phyloP scores from a whole-genome alignment of 2,329 filamentous ascomycete species.

The Phialophora verrucosa region DNA sequence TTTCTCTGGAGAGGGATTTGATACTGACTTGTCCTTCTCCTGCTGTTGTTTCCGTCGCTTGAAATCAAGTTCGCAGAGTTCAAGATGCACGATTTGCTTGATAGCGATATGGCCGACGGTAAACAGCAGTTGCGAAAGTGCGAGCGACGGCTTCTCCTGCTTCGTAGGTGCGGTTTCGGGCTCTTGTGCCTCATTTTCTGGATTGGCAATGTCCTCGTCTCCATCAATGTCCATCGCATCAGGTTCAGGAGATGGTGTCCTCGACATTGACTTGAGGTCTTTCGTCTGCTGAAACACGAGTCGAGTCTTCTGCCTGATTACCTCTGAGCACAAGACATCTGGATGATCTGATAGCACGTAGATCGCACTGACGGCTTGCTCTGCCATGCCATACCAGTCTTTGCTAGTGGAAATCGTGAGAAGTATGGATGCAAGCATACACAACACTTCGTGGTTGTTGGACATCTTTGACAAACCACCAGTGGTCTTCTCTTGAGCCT shows the following conservation, averaged over 20 bases:
- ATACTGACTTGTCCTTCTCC: constrained; percentile 66
- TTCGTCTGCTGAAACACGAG: constrained; percentile 72
- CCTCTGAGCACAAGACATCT: constrained; percentile 88
- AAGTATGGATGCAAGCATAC: constrained; percentile 79
- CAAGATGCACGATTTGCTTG: constrained; percentile 97
- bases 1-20: constrained; percentile 41
- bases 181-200: constrained; percentile 35
- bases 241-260: constrained; percentile 40
- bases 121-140: constrained; percentile 88
- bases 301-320: constrained; percentile 84
- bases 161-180: constrained; percentile 45
- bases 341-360: constrained; percentile 94
- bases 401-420: constrained; percentile 88
- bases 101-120: constrained; percentile 96
- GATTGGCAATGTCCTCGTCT: constrained; percentile 22
- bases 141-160: constrained; percentile 71
- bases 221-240: constrained; percentile 44
- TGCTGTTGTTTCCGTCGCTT: constrained; percentile 93
- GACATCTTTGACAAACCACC: constrained; percentile 72
- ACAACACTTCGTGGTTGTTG: constrained; percentile 89
- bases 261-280: constrained; percentile 46
- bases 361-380: constrained; percentile 94
- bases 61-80: constrained; percentile 97
- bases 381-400: constrained; percentile 93
- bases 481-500: constrained; percentile 71